phyloP scores from a whole-genome alignment of 768 basidiomycete species.

The Trametopsis cervina region DNA sequence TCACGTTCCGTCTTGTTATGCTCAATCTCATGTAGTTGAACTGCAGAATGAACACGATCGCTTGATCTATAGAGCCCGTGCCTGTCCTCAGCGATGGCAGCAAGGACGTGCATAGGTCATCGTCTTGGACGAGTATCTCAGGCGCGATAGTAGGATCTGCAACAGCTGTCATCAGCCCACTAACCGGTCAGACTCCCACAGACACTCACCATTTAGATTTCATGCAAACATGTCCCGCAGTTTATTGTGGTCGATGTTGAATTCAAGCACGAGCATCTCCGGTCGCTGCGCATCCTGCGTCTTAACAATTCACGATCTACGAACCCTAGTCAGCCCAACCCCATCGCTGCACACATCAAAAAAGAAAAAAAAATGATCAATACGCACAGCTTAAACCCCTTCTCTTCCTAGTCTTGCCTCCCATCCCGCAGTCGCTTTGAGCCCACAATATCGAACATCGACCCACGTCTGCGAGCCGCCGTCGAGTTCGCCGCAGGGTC shows the following conservation, averaged over 20 bases:
- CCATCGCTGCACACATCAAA: no score
- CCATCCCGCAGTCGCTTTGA: slow-evolving; percentile 31
- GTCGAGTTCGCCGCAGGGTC: slow-evolving; percentile 31
- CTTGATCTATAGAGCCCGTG: slow-evolving; percentile 70
- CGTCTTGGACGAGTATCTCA: slow-evolving; percentile 86
- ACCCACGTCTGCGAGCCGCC: slow-evolving; percentile 35
- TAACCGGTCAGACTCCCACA: slow-evolving; percentile 20
- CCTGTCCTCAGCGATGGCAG: slow-evolving; percentile 71
- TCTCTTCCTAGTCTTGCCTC: slow-evolving; percentile 42
- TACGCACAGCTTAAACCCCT: slow-evolving; percentile 76
- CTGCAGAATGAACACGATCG: slow-evolving; percentile 76
- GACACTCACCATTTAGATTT: slow-evolving; percentile 83
- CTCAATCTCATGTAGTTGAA: slow-evolving; percentile 86
- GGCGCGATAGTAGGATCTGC: slow-evolving; percentile 85
- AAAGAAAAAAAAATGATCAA: no score
- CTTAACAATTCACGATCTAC: slow-evolving; percentile 55
- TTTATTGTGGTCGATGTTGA: slow-evolving; percentile 91
- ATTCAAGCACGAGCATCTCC: slow-evolving; percentile 87
- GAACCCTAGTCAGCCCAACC: no score
- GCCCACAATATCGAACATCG: slow-evolving; percentile 29
- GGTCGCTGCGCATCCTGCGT: slow-evolving; percentile 50
- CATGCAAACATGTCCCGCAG: slow-evolving; percentile 96
- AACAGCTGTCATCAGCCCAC: slow-evolving; percentile 60
- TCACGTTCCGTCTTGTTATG: slow-evolving; percentile 88
- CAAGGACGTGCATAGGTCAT: slow-evolving; percentile 87